A percentile compares a stretch with the other conserved stretches of the same genome.
phyloP scores from a whole-genome alignment of 345 rosid species.

The Microthlaspi erraticum region DNA sequence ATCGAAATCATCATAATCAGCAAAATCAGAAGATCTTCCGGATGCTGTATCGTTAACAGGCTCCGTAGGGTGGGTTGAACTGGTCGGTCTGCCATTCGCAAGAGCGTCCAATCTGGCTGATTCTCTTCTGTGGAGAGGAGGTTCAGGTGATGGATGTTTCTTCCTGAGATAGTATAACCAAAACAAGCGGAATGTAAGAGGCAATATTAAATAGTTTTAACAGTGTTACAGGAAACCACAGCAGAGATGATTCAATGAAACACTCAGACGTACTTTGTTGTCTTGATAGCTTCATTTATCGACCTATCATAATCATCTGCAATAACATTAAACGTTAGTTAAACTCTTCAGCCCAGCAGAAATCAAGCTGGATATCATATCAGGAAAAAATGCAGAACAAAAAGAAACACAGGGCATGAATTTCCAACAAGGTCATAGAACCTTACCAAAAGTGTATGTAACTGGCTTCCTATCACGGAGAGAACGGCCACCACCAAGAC shows the following conservation, averaged over 20 bases:
- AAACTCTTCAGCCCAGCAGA: constrained; percentile 13
- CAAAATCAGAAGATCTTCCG: constrained; percentile 69
- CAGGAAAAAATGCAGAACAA: constrained; percentile 5
- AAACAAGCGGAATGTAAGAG: constrained; percentile 32
- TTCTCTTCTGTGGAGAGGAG: constrained; percentile 64
- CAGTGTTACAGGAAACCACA: constrained; percentile 3
- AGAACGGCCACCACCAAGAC: constrained; percentile 88
- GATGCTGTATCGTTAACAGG: constrained; percentile 56
- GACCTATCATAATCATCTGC: constrained; percentile 99
- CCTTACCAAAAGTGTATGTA: constrained; percentile 93
- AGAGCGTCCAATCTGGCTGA: constrained; percentile 70
- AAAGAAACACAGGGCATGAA: constrained; percentile 7
- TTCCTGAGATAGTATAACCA: constrained; percentile 51
- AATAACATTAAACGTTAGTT: constrained; percentile 36
- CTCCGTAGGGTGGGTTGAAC: constrained; percentile 54
- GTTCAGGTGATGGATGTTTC: constrained; percentile 89
- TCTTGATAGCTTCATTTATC: constrained; percentile 95
- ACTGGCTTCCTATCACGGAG: constrained; percentile 98
- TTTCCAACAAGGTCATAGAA: constrained; percentile 19
- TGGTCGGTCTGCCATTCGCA: constrained; percentile 68
- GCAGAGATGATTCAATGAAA: constrained; percentile 25
- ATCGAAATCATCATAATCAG: constrained; percentile 71
- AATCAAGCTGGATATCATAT: background rate
- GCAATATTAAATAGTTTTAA: constrained; percentile 1
- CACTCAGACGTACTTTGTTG: constrained; percentile 67